Base-by-base conservation (phyloP, 2,329 filamentous ascomycete genomes). In the Sporothrix mexicana region DNA sequence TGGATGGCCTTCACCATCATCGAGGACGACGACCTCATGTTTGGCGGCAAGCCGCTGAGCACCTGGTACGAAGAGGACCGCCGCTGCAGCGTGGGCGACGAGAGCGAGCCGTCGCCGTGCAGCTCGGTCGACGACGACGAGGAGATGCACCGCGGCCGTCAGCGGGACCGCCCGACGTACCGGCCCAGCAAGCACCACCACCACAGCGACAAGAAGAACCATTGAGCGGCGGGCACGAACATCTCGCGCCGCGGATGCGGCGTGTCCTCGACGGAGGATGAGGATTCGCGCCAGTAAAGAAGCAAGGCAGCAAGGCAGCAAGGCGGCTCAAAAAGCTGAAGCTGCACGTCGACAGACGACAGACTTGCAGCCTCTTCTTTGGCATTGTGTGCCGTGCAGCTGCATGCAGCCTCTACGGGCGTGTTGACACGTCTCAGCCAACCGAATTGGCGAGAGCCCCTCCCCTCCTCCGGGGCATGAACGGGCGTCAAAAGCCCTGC, bases 1-100 rank as follows among this genome's bases (percentile, higher is more conserved):
- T 89, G 87, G 87, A 84, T 87, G 75, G 83, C 85, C 71, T 84
- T 85, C 47, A 89, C 85, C 67, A 82, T 87, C 74, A 90, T 90
- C 76, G 87, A 90, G 72, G 88, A 90, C 77, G 87, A 89, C 72
- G 88, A 90, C 75, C 82, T 90, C 51, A 88, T 84, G 79, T 90
- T 89, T 76, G 87, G 87, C 72, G 88, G 88, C 77, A 90, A 89
- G 83, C 83, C 86, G 53, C 79, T 90, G 57, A 87, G 87, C 78
- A 81, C 84, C 17, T 89, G 87, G 87, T 88, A 90, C 78, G 88
- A 90, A 80, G 88, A 90, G 80, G 86, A 88, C 75, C 83, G 86
- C 57, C 80, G 83, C 20, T 78, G 84, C 69, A 84, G 82, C 80
- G 80, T 78, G 72, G 79, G 77, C 30, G 76, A 76, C 10, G 71